A percentile compares a stretch with the other conserved stretches of the same genome.
Conservation (phyloP, 345 rosid genomes). For the Eucalyptus grandis region DNA sequence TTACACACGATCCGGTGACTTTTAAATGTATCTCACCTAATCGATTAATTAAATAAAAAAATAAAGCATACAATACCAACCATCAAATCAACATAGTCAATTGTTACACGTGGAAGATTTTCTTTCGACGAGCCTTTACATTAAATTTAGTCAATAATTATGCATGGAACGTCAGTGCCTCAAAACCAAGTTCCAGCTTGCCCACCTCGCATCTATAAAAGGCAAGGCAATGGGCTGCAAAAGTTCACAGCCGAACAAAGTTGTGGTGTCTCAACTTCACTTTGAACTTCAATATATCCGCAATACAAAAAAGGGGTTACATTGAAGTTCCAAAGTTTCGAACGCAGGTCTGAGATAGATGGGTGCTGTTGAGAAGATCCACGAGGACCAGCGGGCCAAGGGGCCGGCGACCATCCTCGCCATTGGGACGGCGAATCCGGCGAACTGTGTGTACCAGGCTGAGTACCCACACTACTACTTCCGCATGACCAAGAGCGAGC, state of each 20-base stretch:
- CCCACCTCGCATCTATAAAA: not conserved
- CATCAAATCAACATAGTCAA: not conserved
- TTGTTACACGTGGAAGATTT: not conserved
- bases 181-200: not conserved
- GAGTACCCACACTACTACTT: constrained; percentile 1
- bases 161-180: not conserved
- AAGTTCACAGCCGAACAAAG: not conserved
- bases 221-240: not conserved
- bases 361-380: not conserved
- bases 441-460: not conserved
- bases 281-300: not conserved
- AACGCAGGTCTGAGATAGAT: not conserved
- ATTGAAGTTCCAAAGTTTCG: not conserved
- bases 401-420: constrained; percentile 3
- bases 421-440: constrained; percentile 4
- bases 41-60: not conserved
- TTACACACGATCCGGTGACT: not conserved
- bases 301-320: not conserved
- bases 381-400: not conserved
- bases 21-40: not conserved
- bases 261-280: not conserved
- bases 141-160: not conserved
- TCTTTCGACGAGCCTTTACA: not conserved
- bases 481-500: not conserved
- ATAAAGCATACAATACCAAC: not conserved